These are phyloP conservation scores for Aureobasidium sp. DNA, from an alignment of 2,329 filamentous ascomycete genomes.

Conservation along the genomic window DNA sequence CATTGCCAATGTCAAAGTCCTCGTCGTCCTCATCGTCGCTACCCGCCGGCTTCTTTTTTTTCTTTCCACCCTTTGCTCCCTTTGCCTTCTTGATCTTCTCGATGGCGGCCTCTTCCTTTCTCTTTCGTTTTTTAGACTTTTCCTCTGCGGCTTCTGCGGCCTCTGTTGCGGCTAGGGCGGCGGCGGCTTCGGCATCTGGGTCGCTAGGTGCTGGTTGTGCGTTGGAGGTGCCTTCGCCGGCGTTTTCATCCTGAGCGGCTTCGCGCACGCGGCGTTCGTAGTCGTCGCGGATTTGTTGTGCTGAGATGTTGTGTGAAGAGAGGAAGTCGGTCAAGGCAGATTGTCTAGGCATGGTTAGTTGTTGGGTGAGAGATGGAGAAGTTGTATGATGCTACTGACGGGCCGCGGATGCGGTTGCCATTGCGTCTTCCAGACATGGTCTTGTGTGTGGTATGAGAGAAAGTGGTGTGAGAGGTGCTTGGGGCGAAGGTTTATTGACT, in stretches of 20 bases:
- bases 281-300: slow-evolving; percentile 52
- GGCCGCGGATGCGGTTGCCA: slow-evolving; percentile 45
- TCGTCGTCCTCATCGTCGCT: slow-evolving; percentile 39
- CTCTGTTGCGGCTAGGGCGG: slow-evolving; percentile 33
- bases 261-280: slow-evolving; percentile 46
- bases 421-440: slow-evolving; percentile 28
- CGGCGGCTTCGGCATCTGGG: slow-evolving; percentile 22
- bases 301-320: slow-evolving; percentile 60
- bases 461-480: background rate
- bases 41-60: slow-evolving; percentile 34
- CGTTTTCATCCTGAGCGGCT: slow-evolving; percentile 32
- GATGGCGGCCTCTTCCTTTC: slow-evolving; percentile 36
- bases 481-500: too few species aligned
- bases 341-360: slow-evolving; percentile 32
- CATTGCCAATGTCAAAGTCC: slow-evolving; percentile 37
- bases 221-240: slow-evolving; percentile 28
- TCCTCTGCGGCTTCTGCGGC: slow-evolving; percentile 28
- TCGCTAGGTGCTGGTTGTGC: slow-evolving; percentile 24
- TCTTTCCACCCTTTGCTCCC: slow-evolving; percentile 43
- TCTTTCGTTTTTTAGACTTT: slow-evolving; percentile 47
- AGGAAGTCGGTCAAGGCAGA: slow-evolving; percentile 59
- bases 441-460: background rate
- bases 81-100: slow-evolving; percentile 32
- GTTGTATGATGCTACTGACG: slow-evolving; percentile 31
- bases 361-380: slow-evolving; percentile 8